These are phyloP conservation scores for Hypoxylon perforatum DNA, from an alignment of 495 filamentous ascomycete species.

Conservation along the genomic window DNA sequence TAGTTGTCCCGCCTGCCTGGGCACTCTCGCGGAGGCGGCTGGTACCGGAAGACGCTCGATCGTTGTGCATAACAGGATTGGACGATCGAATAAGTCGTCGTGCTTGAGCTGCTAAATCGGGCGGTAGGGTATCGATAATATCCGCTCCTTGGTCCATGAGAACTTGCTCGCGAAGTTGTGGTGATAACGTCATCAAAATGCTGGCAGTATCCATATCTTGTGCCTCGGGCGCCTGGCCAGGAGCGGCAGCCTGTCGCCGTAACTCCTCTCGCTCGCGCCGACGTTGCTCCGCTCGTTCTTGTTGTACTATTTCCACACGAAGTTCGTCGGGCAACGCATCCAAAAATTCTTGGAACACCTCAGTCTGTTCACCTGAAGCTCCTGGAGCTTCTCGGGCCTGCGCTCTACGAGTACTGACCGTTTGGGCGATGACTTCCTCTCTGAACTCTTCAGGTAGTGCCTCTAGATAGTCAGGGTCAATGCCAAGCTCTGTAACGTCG, in stretches of 20 bases:
- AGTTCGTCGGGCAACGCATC: constrained; percentile 92
- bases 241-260: constrained; percentile 62
- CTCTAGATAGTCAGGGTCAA: constrained; percentile 92
- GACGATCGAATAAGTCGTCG: constrained; percentile 64
- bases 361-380: constrained; percentile 81
- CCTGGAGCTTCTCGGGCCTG: constrained; percentile 71
- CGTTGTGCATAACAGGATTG: constrained; percentile 36
- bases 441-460: constrained; percentile 93
- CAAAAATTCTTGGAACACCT: constrained; percentile 93
- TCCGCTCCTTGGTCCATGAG: constrained; percentile 93
- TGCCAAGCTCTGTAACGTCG: constrained; percentile 93
- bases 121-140: constrained; percentile 83
- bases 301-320: constrained; percentile 85
- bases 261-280: constrained; percentile 86
- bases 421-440: constrained; percentile 93
- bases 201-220: constrained; percentile 94
- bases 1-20: constrained; percentile 40
- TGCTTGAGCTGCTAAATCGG: constrained; percentile 85
- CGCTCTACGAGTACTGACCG: constrained; percentile 82
- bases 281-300: constrained; percentile 88
- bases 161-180: constrained; percentile 83
- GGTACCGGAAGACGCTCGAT: constrained; percentile 36
- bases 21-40: constrained; percentile 44
- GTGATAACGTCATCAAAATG: constrained; percentile 91
- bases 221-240: constrained; percentile 64